Percentiles rank a stretch among this genome's conserved stretches.
phyloP scores from a whole-genome alignment of 2,329 filamentous ascomycete genomes.

The Botrytis tulipae region DNA sequence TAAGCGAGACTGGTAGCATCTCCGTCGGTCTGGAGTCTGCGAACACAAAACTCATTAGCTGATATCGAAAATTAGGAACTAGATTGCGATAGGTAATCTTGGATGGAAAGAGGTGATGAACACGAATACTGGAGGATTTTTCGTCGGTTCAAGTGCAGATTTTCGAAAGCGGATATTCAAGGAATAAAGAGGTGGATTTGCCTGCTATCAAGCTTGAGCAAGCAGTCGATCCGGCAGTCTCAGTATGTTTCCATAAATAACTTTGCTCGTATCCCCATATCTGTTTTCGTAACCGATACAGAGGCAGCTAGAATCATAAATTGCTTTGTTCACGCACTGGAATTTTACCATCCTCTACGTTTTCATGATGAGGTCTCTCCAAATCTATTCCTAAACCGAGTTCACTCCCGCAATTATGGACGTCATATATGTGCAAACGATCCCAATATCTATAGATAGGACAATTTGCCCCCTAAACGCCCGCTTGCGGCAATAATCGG shows the following conservation, averaged over 20 bases:
- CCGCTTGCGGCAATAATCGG: conserved; percentile 8
- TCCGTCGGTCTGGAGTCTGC: neutral
- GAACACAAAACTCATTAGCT: neutral
- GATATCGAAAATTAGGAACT: neutral
- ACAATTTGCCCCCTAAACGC: neutral
- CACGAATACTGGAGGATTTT: neutral
- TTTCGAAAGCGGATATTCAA: conserved; percentile 1
- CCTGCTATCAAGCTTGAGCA: neutral
- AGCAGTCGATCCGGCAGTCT: neutral
- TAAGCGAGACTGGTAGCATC: conserved; percentile 2
- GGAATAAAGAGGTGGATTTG: neutral
- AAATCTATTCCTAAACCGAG: neutral
- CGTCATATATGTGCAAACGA: neutral
- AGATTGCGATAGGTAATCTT: neutral
- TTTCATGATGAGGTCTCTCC: neutral
- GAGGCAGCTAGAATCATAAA: neutral
- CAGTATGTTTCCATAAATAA: neutral
- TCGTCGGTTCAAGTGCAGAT: neutral
- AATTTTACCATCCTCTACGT: neutral
- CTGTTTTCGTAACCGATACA: neutral
- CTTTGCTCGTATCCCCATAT: neutral
- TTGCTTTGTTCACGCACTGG: neutral
- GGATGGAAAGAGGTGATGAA: neutral
- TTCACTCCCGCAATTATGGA: conserved; percentile 1
- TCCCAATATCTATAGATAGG: neutral